phyloP scores from a whole-genome alignment of 148 eudicot species.

The Hydrangea macrophylla region DNA sequence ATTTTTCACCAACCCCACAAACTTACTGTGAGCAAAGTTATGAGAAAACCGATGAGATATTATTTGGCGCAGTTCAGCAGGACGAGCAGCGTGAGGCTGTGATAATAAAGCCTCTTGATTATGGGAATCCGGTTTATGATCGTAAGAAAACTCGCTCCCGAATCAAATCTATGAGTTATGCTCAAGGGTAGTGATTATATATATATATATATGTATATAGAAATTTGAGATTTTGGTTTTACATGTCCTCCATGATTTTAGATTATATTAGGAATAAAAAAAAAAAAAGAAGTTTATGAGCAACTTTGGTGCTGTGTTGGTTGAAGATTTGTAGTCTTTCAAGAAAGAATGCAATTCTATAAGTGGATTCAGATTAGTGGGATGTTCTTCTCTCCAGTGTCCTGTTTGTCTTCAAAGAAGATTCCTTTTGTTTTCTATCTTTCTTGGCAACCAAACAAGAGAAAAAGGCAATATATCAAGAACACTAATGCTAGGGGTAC shows the following conservation, averaged over 20 bases:
- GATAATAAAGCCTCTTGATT: constrained; percentile 66
- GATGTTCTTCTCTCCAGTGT: background rate
- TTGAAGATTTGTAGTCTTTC: constrained; percentile 5
- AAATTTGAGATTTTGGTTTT: too few species aligned
- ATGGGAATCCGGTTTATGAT: constrained; percentile 35
- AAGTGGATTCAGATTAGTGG: constrained; percentile 8
- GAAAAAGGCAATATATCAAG: background rate
- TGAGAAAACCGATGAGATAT: constrained; percentile 68
- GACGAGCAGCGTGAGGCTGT: constrained; percentile 35
- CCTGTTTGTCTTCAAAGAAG: background rate
- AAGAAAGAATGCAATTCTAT: background rate
- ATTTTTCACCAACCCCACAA: constrained; percentile 52
- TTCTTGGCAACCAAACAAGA: background rate
- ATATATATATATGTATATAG: too few species aligned
- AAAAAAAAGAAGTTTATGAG: constrained; percentile 4
- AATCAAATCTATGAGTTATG: constrained; percentile 19
- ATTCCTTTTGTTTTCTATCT: background rate
- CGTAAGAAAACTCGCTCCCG: constrained; percentile 34
- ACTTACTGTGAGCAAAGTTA: constrained; percentile 83
- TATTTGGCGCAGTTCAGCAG: constrained; percentile 88
- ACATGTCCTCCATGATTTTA: background rate
- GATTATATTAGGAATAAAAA: background rate
- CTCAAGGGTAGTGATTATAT: constrained; percentile 31
- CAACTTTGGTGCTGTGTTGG: constrained; percentile 4
- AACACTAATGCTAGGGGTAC: too few species aligned